Percentiles rank a stretch among this genome's conserved stretches.
Conservation (phyloP, 305 asterid species). For the Andrographis paniculata region DNA sequence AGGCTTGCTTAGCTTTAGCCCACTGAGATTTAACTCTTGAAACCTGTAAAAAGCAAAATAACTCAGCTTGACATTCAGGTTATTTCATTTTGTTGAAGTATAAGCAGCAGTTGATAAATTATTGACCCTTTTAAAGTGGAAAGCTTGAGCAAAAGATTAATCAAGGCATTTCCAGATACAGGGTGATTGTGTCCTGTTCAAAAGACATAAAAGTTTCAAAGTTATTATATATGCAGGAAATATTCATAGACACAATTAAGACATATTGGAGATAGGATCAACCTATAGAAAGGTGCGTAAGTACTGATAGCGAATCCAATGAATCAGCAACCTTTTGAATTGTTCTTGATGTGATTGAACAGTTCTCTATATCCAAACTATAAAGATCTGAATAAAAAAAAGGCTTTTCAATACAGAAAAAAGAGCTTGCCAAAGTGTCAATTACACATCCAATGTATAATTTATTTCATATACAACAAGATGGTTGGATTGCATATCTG, state of each 20-base stretch:
- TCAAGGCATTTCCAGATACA: slow-evolving; percentile 58
- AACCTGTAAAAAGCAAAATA: slow-evolving; percentile 39
- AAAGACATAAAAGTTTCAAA: slow-evolving; percentile 11
- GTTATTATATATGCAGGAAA: slow-evolving; percentile 13
- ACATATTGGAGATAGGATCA: slow-evolving; percentile 13
- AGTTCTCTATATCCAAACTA: slow-evolving; percentile 68
- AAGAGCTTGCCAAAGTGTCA: slow-evolving; percentile 7
- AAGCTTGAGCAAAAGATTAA: slow-evolving; percentile 56
- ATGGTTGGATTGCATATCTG: slow-evolving; percentile 10
- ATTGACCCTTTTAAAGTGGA: slow-evolving; percentile 56
- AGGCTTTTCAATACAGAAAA: slow-evolving; percentile 13
- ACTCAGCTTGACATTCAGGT: slow-evolving; percentile 9
- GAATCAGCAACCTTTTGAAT: slow-evolving; percentile 83
- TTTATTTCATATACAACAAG: slow-evolving; percentile 16
- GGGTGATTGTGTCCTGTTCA: slow-evolving; percentile 70
- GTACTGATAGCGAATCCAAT: slow-evolving; percentile 56
- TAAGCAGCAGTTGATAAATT: slow-evolving; percentile 7
- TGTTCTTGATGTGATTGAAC: slow-evolving; percentile 88
- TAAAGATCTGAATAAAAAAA: slow-evolving; percentile 72
- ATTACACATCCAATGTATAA: slow-evolving; percentile 5
- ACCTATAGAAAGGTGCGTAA: slow-evolving; percentile 78
- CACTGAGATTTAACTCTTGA: slow-evolving; percentile 73
- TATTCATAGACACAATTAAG: slow-evolving; percentile 13
- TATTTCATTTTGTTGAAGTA: slow-evolving; percentile 10
- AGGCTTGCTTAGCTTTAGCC: slow-evolving; percentile 74